These are phyloP conservation scores for Micractinium sp. DNA, from an alignment of 139 green algal species.

Conservation along the genomic window DNA sequence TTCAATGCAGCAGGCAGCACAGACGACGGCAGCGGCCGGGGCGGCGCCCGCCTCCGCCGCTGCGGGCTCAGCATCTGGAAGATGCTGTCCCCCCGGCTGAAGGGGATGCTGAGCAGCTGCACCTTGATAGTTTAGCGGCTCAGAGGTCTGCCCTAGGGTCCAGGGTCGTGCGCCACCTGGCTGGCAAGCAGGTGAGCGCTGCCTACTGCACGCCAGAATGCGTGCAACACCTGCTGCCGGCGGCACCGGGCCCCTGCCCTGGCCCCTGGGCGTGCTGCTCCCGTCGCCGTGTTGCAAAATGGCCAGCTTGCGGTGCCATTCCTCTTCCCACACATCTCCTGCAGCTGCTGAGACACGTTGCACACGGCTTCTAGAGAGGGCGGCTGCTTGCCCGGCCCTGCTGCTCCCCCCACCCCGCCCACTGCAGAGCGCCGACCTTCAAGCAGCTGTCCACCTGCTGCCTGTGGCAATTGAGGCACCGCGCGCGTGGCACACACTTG, in stretches of 20 bases:
- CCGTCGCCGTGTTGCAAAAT: too few relatives aligned
- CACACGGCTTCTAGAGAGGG: too few relatives aligned
- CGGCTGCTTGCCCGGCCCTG: too few relatives aligned
- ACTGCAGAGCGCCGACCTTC: constrained; percentile 2
- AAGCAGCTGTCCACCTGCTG: not conserved
- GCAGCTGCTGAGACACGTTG: too few relatives aligned
- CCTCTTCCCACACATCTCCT: too few relatives aligned
- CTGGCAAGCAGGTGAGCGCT: not conserved
- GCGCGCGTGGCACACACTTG: not conserved
- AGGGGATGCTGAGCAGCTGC: not conserved
- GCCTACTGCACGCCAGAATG: not conserved
- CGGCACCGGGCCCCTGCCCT: not conserved
- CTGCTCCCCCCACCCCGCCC: not conserved
- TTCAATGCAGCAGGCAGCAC: not conserved
- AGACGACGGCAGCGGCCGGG: not conserved
- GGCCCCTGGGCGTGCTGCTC: not conserved
- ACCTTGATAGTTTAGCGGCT: not conserved
- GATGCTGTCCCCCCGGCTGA: not conserved
- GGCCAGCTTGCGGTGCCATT: not conserved
- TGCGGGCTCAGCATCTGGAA: not conserved
- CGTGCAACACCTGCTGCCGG: too few relatives aligned
- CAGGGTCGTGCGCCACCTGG: constrained; percentile 1
- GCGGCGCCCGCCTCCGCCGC: not conserved
- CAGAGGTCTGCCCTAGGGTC: not conserved
- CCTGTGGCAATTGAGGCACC: constrained; percentile 7